These are phyloP conservation scores for Yarrowia alimentaria DNA, from an alignment of 805 yeast genomes.

Conservation along the genomic window DNA sequence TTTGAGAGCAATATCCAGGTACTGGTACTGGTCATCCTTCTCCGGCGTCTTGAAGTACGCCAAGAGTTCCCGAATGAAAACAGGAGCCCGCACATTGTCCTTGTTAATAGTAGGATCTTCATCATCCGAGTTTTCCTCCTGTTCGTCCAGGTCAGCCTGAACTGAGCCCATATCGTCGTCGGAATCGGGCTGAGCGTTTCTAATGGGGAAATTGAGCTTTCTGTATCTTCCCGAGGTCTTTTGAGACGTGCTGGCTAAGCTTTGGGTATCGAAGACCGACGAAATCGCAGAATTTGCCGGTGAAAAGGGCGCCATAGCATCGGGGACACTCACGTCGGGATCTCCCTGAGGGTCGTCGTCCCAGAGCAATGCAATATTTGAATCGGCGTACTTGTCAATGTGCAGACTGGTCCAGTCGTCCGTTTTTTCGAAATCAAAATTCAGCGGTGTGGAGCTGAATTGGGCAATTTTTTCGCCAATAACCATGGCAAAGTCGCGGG, in stretches of 20 bases:
- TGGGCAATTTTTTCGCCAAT: conserved; percentile 33
- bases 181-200: conserved; percentile 46
- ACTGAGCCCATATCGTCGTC: too few relatives aligned
- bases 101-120: conserved; percentile 43
- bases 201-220: conserved; percentile 31
- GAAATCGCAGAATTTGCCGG: background rate
- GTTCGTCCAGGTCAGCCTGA: too few relatives aligned
- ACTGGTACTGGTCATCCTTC: conserved; percentile 48
- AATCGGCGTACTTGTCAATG: conserved; percentile 1
- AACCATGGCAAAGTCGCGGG: conserved; percentile 33
- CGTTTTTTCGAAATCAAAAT: conserved; percentile 33
- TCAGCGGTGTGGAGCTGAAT: conserved; percentile 37
- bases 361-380: too few relatives aligned
- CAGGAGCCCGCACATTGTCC: conserved; percentile 48
- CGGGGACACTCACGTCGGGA: background rate
- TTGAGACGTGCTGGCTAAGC: background rate
- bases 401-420: conserved; percentile 15
- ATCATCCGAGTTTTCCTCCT: conserved; percentile 28
- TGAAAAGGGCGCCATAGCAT: background rate
- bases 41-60: conserved; percentile 51
- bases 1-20: conserved; percentile 50
- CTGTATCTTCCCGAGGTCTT: background rate
- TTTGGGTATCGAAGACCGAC: background rate
- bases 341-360: background rate
- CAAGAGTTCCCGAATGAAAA: conserved; percentile 72